These are phyloP conservation scores for Xylaria flabelliformis DNA, from an alignment of 495 filamentous ascomycete genomes.

Conservation along the genomic window DNA sequence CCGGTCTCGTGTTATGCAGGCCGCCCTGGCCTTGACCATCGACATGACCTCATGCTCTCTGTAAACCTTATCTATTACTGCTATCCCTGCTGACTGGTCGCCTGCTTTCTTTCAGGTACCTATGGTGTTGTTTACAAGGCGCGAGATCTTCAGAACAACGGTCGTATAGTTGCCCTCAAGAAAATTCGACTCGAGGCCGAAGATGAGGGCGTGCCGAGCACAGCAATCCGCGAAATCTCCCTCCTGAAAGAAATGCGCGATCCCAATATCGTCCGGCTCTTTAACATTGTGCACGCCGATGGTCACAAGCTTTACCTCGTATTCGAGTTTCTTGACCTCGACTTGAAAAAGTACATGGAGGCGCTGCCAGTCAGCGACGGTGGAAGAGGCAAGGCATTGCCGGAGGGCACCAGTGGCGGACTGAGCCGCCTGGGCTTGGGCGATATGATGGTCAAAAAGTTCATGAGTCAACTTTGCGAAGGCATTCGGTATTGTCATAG, in stretches of 20 bases:
- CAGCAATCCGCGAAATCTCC: constrained; percentile 95
- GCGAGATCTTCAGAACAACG: constrained; percentile 75
- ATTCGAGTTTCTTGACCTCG: constrained; percentile 91
- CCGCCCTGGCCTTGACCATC: not conserved
- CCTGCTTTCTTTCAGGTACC: constrained; percentile 63
- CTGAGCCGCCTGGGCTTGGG: constrained; percentile 79
- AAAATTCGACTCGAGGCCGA: constrained; percentile 98
- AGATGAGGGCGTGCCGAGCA: constrained; percentile 95
- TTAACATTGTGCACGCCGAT: constrained; percentile 97
- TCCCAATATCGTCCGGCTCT: constrained; percentile 87
- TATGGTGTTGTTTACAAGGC: constrained; percentile 96
- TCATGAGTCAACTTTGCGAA: constrained; percentile 92
- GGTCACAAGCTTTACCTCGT: constrained; percentile 96
- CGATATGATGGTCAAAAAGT: constrained; percentile 92
- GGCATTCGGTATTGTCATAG: constrained; percentile 96
- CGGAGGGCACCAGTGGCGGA: constrained; percentile 74
- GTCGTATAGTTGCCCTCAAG: constrained; percentile 91
- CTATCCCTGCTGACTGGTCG: constrained; percentile 15
- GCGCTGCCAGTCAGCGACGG: constrained; percentile 89
- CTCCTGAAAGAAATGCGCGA: constrained; percentile 97
- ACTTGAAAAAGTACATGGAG: constrained; percentile 99
- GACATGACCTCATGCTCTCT: not conserved
- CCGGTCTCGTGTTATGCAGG: not conserved
- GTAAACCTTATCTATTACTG: not conserved
- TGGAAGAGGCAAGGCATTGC: constrained; percentile 85